These are phyloP conservation scores for Pseudocercospora vitis DNA, from an alignment of 2,329 filamentous ascomycete genomes.

Conservation along the genomic window DNA sequence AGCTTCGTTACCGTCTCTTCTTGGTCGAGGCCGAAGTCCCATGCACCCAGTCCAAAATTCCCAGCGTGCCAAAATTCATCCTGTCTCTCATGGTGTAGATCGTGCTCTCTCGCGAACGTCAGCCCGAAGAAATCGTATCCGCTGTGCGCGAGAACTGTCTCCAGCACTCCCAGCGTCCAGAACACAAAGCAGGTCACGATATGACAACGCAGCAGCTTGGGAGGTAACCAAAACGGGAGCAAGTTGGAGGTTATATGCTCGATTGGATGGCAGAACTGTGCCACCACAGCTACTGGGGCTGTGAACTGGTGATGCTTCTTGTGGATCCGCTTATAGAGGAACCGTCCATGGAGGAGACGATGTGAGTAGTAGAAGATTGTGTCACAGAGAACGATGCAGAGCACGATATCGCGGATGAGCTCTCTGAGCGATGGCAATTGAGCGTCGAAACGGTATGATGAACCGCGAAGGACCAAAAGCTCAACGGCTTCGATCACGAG, in stretches of 20 bases:
- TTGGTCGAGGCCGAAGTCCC: no score
- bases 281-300: slow-evolving; percentile 7
- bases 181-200: slow-evolving; percentile 7
- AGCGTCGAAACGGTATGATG: neutral
- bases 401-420: neutral
- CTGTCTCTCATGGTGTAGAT: slow-evolving; percentile 14
- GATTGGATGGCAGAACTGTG: slow-evolving; percentile 11
- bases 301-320: slow-evolving; percentile 14
- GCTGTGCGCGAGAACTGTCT: slow-evolving; percentile 6
- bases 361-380: slow-evolving; percentile 12
- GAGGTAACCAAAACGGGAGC: slow-evolving; percentile 8
- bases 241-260: slow-evolving; percentile 10
- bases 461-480: neutral
- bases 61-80: slow-evolving; percentile 14
- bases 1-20: no score
- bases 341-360: slow-evolving; percentile 6
- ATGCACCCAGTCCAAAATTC: slow-evolving; percentile 11
- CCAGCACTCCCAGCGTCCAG: slow-evolving; percentile 1
- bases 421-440: neutral
- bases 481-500: neutral
- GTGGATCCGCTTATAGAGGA: slow-evolving; percentile 11
- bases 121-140: slow-evolving; percentile 10
- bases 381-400: slow-evolving; percentile 8
- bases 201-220: slow-evolving; percentile 9
- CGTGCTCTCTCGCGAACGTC: slow-evolving; percentile 7